These are phyloP conservation scores for Panellus pusillus DNA, from an alignment of 768 basidiomycete genomes.

Conservation along the genomic window DNA sequence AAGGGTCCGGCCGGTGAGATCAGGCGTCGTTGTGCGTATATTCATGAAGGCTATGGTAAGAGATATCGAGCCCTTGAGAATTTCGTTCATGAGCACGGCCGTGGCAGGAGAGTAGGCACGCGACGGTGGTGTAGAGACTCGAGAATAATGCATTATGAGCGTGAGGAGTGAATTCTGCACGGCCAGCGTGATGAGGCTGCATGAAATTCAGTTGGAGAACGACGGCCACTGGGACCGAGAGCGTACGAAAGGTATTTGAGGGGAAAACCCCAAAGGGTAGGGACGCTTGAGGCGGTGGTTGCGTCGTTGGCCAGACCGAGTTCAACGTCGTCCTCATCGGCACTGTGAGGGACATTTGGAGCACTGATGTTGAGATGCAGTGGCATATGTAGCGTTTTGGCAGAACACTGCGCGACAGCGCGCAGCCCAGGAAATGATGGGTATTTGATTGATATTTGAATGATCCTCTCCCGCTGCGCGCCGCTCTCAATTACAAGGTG, in stretches of 20 bases:
- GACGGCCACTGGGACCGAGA: background rate
- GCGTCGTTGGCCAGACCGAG: conserved; percentile 39
- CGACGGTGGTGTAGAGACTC: conserved; percentile 74
- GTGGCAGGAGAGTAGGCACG: conserved; percentile 88
- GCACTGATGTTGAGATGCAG: conserved; percentile 32
- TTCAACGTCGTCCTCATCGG: conserved; percentile 46
- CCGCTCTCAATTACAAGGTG: background rate
- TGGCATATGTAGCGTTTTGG: conserved; percentile 11
- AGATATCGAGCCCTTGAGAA: conserved; percentile 90
- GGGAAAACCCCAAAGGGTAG: conserved; percentile 67
- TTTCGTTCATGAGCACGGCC: conserved; percentile 92
- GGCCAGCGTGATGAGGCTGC: conserved; percentile 78
- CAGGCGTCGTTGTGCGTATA: conserved; percentile 37
- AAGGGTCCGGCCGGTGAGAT: conserved; percentile 32
- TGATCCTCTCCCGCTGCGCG: background rate
- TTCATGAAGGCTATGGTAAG: conserved; percentile 78
- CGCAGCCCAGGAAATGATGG: no score
- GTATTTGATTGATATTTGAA: background rate
- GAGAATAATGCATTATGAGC: conserved; percentile 96
- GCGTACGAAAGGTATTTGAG: conserved; percentile 82
- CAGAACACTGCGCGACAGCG: no score
- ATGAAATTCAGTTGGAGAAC: background rate
- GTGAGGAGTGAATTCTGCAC: conserved; percentile 90
- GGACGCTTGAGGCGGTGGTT: conserved; percentile 37
- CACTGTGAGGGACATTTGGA: conserved; percentile 24